A percentile compares a stretch with the other conserved stretches of the same genome.
Conservation (phyloP, 1,139 yeast genomes). For the Blastobotrys illinoisensis region DNA sequence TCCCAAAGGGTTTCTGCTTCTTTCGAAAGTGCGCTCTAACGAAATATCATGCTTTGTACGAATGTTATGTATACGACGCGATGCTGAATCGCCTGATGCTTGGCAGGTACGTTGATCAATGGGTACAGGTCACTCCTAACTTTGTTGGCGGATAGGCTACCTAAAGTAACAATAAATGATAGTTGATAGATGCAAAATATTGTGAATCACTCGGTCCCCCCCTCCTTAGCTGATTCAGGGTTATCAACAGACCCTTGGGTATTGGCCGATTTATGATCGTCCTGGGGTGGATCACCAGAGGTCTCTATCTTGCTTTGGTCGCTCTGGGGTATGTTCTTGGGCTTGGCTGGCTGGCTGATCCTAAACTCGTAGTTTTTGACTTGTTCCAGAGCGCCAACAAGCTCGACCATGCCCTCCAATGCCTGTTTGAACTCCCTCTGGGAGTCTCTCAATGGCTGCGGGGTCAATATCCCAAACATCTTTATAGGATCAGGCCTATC, state of each 20-base stretch:
- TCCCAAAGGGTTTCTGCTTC: too few relatives aligned
- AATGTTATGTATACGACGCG: too few relatives aligned
- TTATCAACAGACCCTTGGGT: background rate
- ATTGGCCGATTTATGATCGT: background rate
- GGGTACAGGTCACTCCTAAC: too few relatives aligned
- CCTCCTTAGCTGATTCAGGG: background rate
- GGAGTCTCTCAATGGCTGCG: constrained; percentile 39
- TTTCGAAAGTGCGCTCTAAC: too few relatives aligned
- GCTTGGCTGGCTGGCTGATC: background rate
- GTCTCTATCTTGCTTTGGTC: background rate
- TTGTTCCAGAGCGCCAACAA: constrained; percentile 24
- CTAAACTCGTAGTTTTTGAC: background rate
- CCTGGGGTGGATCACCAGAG: background rate
- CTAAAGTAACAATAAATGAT: background rate
- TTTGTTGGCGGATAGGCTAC: background rate
- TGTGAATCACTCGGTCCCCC: background rate
- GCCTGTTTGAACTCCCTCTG: constrained; percentile 38
- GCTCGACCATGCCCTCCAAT: constrained; percentile 30
- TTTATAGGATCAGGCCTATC: constrained; percentile 38
- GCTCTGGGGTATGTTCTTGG: background rate
- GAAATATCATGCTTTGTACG: too few relatives aligned
- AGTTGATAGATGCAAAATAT: too few relatives aligned
- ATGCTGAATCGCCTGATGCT: too few relatives aligned
- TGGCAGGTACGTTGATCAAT: too few relatives aligned
- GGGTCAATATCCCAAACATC: constrained; percentile 50